Evolutionary conservation across 1,139 yeast species (phyloP).

Genomic region (Geotrichum histeridarum): DNA sequence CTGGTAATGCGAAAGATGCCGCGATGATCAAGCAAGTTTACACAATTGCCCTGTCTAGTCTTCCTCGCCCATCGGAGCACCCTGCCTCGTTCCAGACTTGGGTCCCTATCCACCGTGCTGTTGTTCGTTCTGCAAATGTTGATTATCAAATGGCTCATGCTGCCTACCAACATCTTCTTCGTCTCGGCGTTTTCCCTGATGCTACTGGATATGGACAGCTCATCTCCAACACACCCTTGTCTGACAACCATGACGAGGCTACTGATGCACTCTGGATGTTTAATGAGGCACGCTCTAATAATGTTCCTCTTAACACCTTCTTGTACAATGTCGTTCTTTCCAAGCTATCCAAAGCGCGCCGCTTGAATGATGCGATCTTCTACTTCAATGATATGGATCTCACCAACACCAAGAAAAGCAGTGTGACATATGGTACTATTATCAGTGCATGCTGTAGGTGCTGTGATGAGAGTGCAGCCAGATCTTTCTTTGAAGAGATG

Average conservation of each 20-base stretch:
- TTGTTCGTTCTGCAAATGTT: conserved; percentile 29
- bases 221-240: conserved; percentile 30
- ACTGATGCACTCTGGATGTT: conserved; percentile 36
- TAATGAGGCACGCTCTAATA: conserved; percentile 35
- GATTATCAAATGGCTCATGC: conserved; percentile 28
- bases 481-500: conserved; percentile 37
- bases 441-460: conserved; percentile 41
- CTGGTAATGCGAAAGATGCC: conserved; percentile 16
- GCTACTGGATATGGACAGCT: conserved; percentile 39
- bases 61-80: conserved; percentile 30
- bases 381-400: conserved; percentile 36
- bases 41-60: conserved; percentile 22
- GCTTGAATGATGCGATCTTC: conserved; percentile 35
- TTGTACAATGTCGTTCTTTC: conserved; percentile 40
- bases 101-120: conserved; percentile 30
- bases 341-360: conserved; percentile 38
- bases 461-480: conserved; percentile 39
- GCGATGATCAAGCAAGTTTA: conserved; percentile 21
- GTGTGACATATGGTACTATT: conserved; percentile 41
- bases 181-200: conserved; percentile 37
- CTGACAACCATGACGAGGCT: conserved; percentile 34
- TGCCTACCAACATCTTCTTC: conserved; percentile 32
- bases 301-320: conserved; percentile 35
- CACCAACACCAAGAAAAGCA: conserved; percentile 31
- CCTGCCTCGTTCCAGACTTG: conserved; percentile 31